Base-by-base conservation (phyloP, 345 rosid genomes). In the Geranium rotundifolium region DNA sequence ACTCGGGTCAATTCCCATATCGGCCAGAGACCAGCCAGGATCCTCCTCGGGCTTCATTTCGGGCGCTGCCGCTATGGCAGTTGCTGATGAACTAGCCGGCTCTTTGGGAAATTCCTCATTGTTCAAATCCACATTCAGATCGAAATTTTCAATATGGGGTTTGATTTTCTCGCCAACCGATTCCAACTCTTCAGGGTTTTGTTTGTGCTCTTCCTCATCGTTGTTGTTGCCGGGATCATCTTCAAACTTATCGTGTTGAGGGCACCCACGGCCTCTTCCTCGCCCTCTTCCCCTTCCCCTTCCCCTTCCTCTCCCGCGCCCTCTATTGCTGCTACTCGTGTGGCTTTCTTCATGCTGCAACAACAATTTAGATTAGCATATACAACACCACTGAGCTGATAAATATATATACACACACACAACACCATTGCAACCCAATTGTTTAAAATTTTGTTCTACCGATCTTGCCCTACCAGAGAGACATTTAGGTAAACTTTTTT, bases 111-210 rank as follows among this genome's bases (percentile, higher is more conserved):
- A n/a, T n/a, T 31, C 37, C 54, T 64, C 66, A 29, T 58, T 67
- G 59, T 84, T 82, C 55, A 80, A 86, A 41, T 80, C 78, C 73
- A 81, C 88, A 37, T 82, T 82, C 79, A 84, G 82, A 66, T 88
- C 90, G 29, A 84, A 78, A 64, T 79, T 67, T 61, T 76, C 77
- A 63, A 73, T 68, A 37, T 75, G 79, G 0, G 61, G 34, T 60
- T 58, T 67, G 12, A 23, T 18, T 31, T 56, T 67, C 37, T 31
- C 7, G 62, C 56, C 10, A 17, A 62, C 23, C 17, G 57, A 55
- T 20, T 62, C 60, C 5, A 17, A 58, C 23, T 74, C 67, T 57
- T 54, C 61, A 41, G 64, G 71, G 30, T 64, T 73, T 54, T 41
- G 63, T 50, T 29, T 60, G 29, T 31, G 67, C 37, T 31, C 37